Base-by-base conservation (phyloP, 371 early-diverging fungal species). In the Rhizopus microsporus region DNA sequence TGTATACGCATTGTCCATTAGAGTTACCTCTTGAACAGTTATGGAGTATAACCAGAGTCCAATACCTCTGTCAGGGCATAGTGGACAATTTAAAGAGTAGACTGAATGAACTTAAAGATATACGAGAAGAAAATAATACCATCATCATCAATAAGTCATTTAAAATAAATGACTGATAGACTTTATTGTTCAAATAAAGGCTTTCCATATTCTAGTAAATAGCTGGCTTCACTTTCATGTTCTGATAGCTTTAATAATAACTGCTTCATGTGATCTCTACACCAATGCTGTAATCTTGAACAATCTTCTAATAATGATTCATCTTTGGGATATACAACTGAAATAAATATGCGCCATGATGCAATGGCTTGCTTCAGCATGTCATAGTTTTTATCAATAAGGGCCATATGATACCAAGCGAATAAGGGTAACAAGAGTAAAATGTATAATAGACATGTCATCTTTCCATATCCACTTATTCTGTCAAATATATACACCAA, bases 331-430 rank as follows among this genome's bases (percentile, higher is more conserved):
- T 60, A 53, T 3, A 63, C 51, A 32, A 75, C 55, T 9, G 81
- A 78, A n/a, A 71, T 58, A 51, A 74, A 78, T 23, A 78, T 74
- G 8, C 78, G 65, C 75, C 78, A 81, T 1, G 78, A 71, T 0
- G 78, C 77, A 44, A 74, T 65, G 5, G 75, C 68, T 17, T 70
- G 62, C 43, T 81, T 78, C 35, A 70, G 32, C 65, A 72, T 69
- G 47, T 81, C 78, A 44, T 81, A 81, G 9, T 78, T 76, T 34
- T 71, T 73, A 56, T 81, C 81, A 5, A 81, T 63, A 38, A 78
- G 52, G 0, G 74, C 67, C 72, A 78, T 76, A 56, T 81, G 81
- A 55, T 81, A 78, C 70, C 74, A 71, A 29, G 72, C 75, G 46
- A 81, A 72, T 23, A 76, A 49, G 7, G 78, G 76, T n/a, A 78